Base-by-base conservation (phyloP, 768 basidiomycete genomes). In the Podaxis carcinomalis region DNA sequence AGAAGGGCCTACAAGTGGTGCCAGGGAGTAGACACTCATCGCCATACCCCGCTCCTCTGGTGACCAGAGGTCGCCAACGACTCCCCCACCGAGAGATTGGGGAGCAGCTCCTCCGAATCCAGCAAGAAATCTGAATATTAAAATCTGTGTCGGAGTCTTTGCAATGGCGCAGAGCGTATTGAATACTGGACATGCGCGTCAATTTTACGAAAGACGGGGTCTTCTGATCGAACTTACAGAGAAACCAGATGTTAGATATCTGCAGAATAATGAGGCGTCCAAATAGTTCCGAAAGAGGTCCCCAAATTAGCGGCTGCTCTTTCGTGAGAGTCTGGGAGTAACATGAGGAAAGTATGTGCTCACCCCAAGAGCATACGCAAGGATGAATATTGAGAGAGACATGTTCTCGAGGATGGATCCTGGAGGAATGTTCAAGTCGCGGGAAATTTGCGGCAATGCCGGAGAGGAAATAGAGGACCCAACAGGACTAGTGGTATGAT, bases 81-180 rank as follows among this genome's bases (percentile, higher is more conserved):
- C 74, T 4, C 82, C 87, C 4, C 85, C 86, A 42, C 85, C 86
- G 16, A 86, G 75, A 11, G 80, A 75, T n/a, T 86, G 76, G 11
- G 86, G 85, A 2, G 86, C 87, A 42, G 81, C 80, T 0, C 87
- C 87, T 42, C 88, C 87, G 11, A 89, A 71, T 13, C 87, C 86
- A 2, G 85, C 76, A 2, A 88, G 70, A 66, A 88, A 86, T 7
- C 87, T 83, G 63, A 88, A 87, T 0, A 76, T 78, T 49, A 87
- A 76, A 62, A 88, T 72, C 61, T 85, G 78, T 0, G 76, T 75
- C 46, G 79, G 77, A 28, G 75, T 83, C 42, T 74, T 77, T 2
- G 85, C 78, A 50, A 85, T 82, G 0, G 80, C 78, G 61, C 83
- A 84, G 2, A 72, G 63, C 13, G 78, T 75, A 62, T 82, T 83